Evolutionary conservation across 2,329 filamentous ascomycete species (phyloP), one percentile per base, ranked within the genome.

Genomic region (Venturia asperata): DNA sequence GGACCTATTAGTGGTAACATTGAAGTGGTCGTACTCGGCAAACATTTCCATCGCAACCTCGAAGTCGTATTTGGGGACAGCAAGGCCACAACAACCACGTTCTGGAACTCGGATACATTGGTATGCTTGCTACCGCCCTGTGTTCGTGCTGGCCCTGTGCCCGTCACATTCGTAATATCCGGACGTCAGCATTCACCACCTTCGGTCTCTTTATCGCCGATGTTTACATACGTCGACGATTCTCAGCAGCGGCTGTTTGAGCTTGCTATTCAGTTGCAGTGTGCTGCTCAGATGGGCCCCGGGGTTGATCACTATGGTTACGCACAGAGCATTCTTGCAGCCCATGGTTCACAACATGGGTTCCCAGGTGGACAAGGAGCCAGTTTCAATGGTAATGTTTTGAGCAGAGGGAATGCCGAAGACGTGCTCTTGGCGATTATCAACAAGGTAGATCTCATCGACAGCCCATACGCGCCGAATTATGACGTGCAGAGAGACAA

Each of bases 51-150:
- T 68, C 87, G 89, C 75, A 86, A 86, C 1, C 82, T 95, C 67
- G 89, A 92, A 68, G 90, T 96, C 64, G 89, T 92, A 76, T 97
- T 97, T 74, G 92, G 92, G 24, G 85, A 88, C 67, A 81, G 79
- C 19, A 78, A 83, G 60, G 85, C 86, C 21, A 85, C 88, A 0
- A 90, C 88, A 0, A 92, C 90, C 1, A 91, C 89, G 0, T 94
- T 85, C 73, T 93, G 89, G 89, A 88, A 89, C 56, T 85, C 90
- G 68, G 87, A 87, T 66, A 89, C 89, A n/a, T 78, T 95, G 24
- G 88, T 92, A 64, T 93, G 90, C 70, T 80, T 92, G 58, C 80
- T 92, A 11, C 91, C 91, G 5, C 89, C 91, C 4, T 86, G 87
- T 15, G 76, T 85, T 6, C 81, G 84, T 37, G 80, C 87, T 0